A percentile compares a stretch with the other conserved stretches of the same genome.
phyloP scores from a whole-genome alignment of 441 rosid genomes.

The Francoa sonchifolia region DNA sequence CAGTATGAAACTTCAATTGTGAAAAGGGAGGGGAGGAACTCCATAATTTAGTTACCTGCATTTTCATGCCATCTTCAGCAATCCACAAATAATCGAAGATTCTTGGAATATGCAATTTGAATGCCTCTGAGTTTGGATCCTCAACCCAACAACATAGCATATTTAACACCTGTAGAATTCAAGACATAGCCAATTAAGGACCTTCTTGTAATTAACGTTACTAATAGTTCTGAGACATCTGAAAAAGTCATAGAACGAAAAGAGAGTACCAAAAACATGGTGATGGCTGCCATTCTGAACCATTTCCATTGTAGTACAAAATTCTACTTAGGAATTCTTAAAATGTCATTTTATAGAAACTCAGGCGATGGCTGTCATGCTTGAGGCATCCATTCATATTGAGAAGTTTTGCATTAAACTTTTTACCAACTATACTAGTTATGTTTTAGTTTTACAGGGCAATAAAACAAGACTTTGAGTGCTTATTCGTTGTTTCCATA shows the following conservation, averaged over 20 bases:
- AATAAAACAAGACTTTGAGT: background rate
- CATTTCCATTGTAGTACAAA: too few species aligned
- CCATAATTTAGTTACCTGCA: slow-evolving; percentile 9
- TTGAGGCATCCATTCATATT: too few species aligned
- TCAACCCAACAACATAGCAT: slow-evolving; percentile 96
- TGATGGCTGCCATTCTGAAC: too few species aligned
- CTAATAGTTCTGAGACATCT: too few species aligned
- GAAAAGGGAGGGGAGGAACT: background rate
- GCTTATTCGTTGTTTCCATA: too few species aligned
- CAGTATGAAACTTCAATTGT: background rate
- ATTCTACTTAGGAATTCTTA: too few species aligned
- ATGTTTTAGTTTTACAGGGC: too few species aligned
- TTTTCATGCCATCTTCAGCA: slow-evolving; percentile 18
- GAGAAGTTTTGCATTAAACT: too few species aligned
- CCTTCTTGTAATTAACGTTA: background rate
- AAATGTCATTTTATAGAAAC: too few species aligned
- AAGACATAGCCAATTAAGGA: background rate
- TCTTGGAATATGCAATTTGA: slow-evolving; percentile 14
- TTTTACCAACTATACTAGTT: too few species aligned
- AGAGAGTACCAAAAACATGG: too few species aligned
- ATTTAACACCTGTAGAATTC: slow-evolving; percentile 52
- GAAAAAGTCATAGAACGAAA: background rate
- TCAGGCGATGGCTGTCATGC: too few species aligned
- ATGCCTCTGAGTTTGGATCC: slow-evolving; percentile 14
- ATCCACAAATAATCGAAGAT: slow-evolving; percentile 17